Base-by-base conservation (phyloP, 169 alveolate species). In the Eimeria brunetti region DNA sequence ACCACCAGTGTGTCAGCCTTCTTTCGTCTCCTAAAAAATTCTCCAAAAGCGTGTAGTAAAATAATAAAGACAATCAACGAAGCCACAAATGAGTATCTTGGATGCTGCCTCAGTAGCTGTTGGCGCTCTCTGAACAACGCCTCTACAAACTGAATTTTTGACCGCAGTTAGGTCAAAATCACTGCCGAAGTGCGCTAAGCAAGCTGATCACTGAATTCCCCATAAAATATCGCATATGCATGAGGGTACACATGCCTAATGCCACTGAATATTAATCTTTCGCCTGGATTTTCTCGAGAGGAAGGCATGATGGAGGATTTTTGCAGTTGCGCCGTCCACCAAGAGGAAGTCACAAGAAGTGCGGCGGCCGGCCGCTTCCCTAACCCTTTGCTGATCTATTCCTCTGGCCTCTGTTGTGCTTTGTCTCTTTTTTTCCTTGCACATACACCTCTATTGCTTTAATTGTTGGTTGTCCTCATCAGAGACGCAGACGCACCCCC, bases 1-100 rank as follows among this genome's bases (percentile, higher is more conserved):
- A 83, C 75, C 90, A 83, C 75, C 38, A 53, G 14, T 22, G n/a
- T 78, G 88, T 78, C 90, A 83, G 76, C 71, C 92, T 58, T 62
- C 92, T 38, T n/a, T 58, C 78, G 60, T 86, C 92, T 41, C 81
- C 44, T 18, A 62, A 62, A 41, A 86, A 44, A 41, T 20, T 62
- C 92, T 6, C n/a, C 81, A 41, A 41, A 86, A 62, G 14, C 83
- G 24, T 41, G 27, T 62, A 11, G 56, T 24, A 83, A 83, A 83
- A 27, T 83, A 83, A 20, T 33, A 83, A 20, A 30, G 38, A 36
- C 38, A 30, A 22, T 46, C 69, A n/a, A 80, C 67, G 14, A 33
- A 80, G 41, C 46, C 46, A 9, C 64, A 27, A 11, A 3, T 27
- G 69, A 11, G 49, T 46, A 0, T 30, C 76, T 83, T 83, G 33